Conservation (phyloP, 2,329 filamentous ascomycete species). For the Tolypocladium endophyticum region DNA sequence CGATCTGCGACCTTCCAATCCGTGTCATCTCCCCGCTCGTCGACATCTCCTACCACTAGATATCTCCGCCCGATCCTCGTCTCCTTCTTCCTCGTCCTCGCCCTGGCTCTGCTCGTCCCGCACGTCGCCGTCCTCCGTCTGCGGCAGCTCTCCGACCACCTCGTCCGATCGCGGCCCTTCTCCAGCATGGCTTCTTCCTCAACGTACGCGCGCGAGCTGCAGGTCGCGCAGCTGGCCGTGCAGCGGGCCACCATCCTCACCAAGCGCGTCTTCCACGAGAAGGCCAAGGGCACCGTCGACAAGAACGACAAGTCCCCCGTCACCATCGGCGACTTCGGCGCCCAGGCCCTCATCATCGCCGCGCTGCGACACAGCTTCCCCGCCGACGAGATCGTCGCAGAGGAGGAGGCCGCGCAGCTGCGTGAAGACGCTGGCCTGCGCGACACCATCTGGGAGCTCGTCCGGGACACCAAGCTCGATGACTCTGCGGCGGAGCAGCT, state of each 20-base stretch:
- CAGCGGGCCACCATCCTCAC: slow-evolving; percentile 58
- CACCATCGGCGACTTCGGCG: slow-evolving; percentile 95
- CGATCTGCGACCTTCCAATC: background rate
- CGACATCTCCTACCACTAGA: background rate
- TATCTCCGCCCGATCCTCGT: background rate
- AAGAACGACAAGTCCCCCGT: slow-evolving; percentile 96
- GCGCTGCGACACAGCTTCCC: slow-evolving; percentile 88
- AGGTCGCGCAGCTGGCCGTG: slow-evolving; percentile 78
- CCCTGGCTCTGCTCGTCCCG: slow-evolving; percentile 15
- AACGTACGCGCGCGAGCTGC: slow-evolving; percentile 65
- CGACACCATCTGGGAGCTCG: slow-evolving; percentile 68
- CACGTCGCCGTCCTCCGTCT: slow-evolving; percentile 15
- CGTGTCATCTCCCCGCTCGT: background rate
- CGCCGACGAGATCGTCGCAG: slow-evolving; percentile 80
- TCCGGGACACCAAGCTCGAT: slow-evolving; percentile 59
- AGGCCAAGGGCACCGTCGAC: slow-evolving; percentile 79
- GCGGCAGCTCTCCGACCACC: slow-evolving; percentile 5
- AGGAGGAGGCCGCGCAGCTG: slow-evolving; percentile 82
- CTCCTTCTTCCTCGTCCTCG: slow-evolving; percentile 12
- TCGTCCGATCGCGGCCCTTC: slow-evolving; percentile 7
- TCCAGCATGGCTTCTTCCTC: slow-evolving; percentile 21
- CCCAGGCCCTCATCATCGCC: slow-evolving; percentile 89
- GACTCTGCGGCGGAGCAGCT: slow-evolving; percentile 47
- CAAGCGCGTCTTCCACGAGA: slow-evolving; percentile 55
- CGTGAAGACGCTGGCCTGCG: slow-evolving; percentile 60